A percentile compares a stretch with the other conserved stretches of the same genome.
phyloP scores from a whole-genome alignment of 345 rosid species.

The Litchi chinensis region DNA sequence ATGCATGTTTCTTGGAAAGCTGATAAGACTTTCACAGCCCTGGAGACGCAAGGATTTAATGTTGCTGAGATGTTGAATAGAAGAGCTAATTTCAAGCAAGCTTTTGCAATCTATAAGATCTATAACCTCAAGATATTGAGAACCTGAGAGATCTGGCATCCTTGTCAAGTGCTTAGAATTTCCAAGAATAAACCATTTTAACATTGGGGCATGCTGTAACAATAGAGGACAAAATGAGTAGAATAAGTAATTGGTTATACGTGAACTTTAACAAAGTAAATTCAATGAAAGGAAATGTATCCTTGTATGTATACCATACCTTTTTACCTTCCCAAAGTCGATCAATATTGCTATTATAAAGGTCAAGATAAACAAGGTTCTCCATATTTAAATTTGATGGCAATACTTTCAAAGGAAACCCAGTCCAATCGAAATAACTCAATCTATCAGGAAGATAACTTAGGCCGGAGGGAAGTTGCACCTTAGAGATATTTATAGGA shows the following conservation, averaged over 20 bases:
- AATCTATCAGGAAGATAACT: background rate
- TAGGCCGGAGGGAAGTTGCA: background rate
- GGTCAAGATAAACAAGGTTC: background rate
- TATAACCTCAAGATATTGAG: background rate
- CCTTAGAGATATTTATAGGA: background rate
- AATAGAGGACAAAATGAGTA: background rate
- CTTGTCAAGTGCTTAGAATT: background rate
- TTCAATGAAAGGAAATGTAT: too few relatives aligned
- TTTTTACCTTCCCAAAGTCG: background rate
- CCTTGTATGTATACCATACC: background rate
- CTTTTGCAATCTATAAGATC: background rate
- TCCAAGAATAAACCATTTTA: conserved; percentile 27
- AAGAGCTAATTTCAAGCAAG: background rate
- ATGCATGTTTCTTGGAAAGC: background rate
- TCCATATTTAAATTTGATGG: background rate
- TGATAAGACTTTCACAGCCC: background rate
- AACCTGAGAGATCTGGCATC: background rate
- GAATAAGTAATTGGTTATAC: background rate
- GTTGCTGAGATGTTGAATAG: background rate
- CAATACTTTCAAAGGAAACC: background rate
- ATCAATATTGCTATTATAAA: background rate
- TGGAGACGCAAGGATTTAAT: background rate
- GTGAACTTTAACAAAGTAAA: background rate
- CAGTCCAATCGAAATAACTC: conserved; percentile 1
- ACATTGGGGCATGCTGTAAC: background rate